Conservation (phyloP, 2,329 filamentous ascomycete species). For the Hirsutella thompsonii region DNA sequence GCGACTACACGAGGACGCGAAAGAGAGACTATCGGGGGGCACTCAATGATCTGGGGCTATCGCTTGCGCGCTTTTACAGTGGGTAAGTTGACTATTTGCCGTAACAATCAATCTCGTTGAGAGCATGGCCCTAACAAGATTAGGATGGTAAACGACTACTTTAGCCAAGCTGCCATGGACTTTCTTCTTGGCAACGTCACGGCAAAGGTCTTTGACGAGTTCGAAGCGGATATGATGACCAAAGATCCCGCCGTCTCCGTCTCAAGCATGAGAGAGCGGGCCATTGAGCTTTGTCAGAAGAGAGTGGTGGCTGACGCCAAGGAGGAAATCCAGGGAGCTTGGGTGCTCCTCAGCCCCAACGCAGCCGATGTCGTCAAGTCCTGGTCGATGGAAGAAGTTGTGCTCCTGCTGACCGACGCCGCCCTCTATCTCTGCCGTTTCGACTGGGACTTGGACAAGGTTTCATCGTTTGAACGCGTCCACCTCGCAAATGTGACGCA, state of each 20-base stretch:
- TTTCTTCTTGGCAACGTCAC: constrained; percentile 85
- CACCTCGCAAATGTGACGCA: constrained; percentile 59
- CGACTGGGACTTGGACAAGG: constrained; percentile 92
- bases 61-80: constrained; percentile 62
- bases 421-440: constrained; percentile 85
- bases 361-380: constrained; percentile 55
- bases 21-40: constrained; percentile 88
- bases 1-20: constrained; percentile 84
- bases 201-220: constrained; percentile 79
- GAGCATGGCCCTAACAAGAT: constrained; percentile 17
- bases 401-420: constrained; percentile 72
- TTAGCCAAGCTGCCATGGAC: constrained; percentile 89
- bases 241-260: constrained; percentile 85
- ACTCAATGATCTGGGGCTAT: constrained; percentile 80
- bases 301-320: constrained; percentile 73
- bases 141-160: constrained; percentile 97
- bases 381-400: constrained; percentile 73
- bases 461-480: constrained; percentile 81
- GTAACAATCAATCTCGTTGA: no score
- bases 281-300: constrained; percentile 78
- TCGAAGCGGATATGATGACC: constrained; percentile 85
- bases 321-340: constrained; percentile 79
- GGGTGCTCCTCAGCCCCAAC: constrained; percentile 73
- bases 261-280: constrained; percentile 69
- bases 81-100: constrained; percentile 31